phyloP scores from a whole-genome alignment of 2,329 filamentous ascomycete genomes.

The Eutypella sp. region DNA sequence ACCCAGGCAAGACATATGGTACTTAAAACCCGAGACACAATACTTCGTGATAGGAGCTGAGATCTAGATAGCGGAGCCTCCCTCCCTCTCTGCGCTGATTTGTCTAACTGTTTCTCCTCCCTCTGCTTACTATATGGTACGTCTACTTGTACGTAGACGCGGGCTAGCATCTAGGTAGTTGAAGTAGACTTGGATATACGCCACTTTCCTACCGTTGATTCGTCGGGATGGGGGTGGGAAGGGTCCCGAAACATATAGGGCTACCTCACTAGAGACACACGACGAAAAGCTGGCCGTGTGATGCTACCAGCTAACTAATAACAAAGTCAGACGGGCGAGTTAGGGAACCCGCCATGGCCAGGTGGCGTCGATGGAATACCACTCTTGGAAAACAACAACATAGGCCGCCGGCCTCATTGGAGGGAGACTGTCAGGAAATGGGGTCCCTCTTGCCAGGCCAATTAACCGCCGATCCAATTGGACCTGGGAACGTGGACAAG shows the following conservation, averaged over 20 bases:
- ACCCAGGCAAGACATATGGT: neutral
- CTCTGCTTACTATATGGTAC: neutral
- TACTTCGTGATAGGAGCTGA: neutral
- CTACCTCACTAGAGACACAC: neutral
- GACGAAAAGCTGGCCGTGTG: neutral
- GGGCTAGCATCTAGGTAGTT: neutral
- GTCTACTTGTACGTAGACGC: neutral
- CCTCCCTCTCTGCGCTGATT: neutral
- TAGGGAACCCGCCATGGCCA: neutral
- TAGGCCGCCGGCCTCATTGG: neutral
- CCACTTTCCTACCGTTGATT: neutral
- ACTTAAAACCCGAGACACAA: neutral
- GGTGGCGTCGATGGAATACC: neutral
- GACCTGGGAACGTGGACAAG: neutral
- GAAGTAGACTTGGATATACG: no score
- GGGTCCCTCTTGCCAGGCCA: neutral
- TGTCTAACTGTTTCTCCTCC: neutral
- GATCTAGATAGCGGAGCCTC: neutral
- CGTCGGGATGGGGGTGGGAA: neutral
- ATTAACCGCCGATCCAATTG: conserved; percentile 2
- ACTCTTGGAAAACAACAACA: neutral
- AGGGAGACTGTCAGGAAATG: neutral
- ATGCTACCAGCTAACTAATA: no score
- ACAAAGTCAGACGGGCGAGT: neutral
- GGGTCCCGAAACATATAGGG: neutral